Conservation (phyloP, 2,329 filamentous ascomycete genomes). For the Exophiala viscosa region DNA sequence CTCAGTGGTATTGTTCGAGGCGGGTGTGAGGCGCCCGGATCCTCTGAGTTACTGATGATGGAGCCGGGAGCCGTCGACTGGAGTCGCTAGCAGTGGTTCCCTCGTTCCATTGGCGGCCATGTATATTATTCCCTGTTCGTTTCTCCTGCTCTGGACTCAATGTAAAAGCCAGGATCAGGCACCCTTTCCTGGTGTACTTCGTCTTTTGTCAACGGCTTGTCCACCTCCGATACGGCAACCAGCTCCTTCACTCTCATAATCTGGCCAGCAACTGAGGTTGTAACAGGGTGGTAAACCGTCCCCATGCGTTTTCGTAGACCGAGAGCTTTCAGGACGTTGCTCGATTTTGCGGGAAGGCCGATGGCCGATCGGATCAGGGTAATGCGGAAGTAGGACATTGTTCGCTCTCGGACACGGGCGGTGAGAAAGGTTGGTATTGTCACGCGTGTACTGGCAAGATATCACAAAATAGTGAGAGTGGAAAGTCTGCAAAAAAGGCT, state of each 20-base stretch:
- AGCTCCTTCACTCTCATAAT: constrained; percentile 94
- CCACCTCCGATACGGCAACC: constrained; percentile 76
- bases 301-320: constrained; percentile 79
- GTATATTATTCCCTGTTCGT: constrained; percentile 4
- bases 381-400: constrained; percentile 65
- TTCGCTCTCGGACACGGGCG: not conserved
- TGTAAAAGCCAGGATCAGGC: constrained; percentile 75
- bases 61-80: no score
- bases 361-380: constrained; percentile 87
- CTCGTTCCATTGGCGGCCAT: not conserved
- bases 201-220: constrained; percentile 57
- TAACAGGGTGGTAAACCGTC: constrained; percentile 85
- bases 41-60: no score
- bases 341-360: constrained; percentile 74
- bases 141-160: constrained; percentile 56
- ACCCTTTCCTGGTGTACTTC: constrained; percentile 69
- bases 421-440: not conserved
- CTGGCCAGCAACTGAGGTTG: constrained; percentile 76
- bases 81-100: no score
- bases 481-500: not conserved
- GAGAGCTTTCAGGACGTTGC: constrained; percentile 77
- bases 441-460: no score
- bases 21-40: no score
- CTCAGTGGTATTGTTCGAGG: no score
- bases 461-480: no score